Evolutionary conservation across 2,329 filamentous ascomycete genomes (phyloP), one percentile per base, ranked within the genome.

Genomic region (Colletotrichum echinochloae): DNA sequence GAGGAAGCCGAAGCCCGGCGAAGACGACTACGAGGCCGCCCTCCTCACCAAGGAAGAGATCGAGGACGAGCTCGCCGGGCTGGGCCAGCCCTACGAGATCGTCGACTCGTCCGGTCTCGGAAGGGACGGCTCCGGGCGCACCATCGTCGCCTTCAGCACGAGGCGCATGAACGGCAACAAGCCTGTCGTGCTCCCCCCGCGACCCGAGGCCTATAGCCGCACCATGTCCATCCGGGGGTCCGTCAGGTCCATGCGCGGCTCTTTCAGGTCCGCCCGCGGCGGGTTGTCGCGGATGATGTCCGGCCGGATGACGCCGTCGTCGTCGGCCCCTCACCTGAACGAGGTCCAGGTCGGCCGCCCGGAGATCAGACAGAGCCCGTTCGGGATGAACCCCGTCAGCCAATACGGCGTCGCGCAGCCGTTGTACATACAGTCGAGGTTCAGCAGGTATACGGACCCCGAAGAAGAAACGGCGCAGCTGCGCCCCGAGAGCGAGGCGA

Each of bases 1-100:
- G 66, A 83, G 84, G 73, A 82, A 82, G 49, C 84, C 84, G 3
- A 88, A 87, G n/a, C 85, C 84, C 2, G 52, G 81, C 85, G 12
- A 76, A 56, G 67, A 70, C 1, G 70, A 62, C 14, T 70, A 70
- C 16, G 67, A 70, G 2, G 64, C 67, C 7, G 67, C 67, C 0
- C 64, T 70, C n/a, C 67, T 70, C 12, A 67, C 67, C 35, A 62
- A 57, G 16, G 64, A 70, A 9, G 67, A 70, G 37, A 70, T 70
- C 1, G 67, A 70, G 33, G 67, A 70, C 8, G 67, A 70, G 2
- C 39, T 70, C 1, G 35, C 51, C 2, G 67, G 63, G 5, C 20
- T 70, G 14, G 67, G 67, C 20, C 67, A 67, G 2, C 67, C 67
- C 5, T 70, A 70, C 37, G 67, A 70, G 14, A 57, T 70, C 11